Evolutionary conservation across 2,329 filamentous ascomycete genomes (phyloP), one percentile per base, ranked within the genome.

Genomic region (Stemphylium beticola): DNA sequence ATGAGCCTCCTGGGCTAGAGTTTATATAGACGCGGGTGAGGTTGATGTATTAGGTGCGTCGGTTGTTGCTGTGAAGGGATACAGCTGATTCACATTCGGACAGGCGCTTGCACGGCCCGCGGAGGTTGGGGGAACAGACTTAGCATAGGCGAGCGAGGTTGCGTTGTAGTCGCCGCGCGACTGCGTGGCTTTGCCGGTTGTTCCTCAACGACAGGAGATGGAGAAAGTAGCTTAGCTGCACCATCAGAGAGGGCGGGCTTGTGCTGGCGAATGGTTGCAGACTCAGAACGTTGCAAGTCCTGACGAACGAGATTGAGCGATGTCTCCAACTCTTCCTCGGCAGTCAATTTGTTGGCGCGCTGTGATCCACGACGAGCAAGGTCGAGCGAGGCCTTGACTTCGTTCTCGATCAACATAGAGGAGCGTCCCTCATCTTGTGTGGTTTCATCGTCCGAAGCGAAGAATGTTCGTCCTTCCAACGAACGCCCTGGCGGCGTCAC

Each of bases 121-220:
- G 60, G 71, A 44, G 74, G 72, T 39, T 65, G 53, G 3, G 74
- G 74, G 33, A 76, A 76, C 20, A 76, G 65, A 39, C 67, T 72
- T 14, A 76, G 57, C 49, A 68, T 64, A 29, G 61, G 61, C 39
- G 54, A 62, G 34, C 59, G 60, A n/a, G 55, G 36, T 34, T 63
- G 66, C 38, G 63, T 67, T 4, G 66, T 65, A 20, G 66, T 74
- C 1, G 68, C 67, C 29, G 73, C 66, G 34, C 72, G 67, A 32
- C 46, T 61, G 18, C 71, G 66, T 29, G 52, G 17, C 46, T 61
- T 67, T 0, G 34, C 22, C 9, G 50, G 32, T 2, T 50, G 46
- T 17, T 55, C 44, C 24, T 62, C 59, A 11, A 49, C 18, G 5
- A 43, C 9, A 26, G 36, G 45, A 24, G 45, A 33, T 12, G 60